Conservation (phyloP, 2,329 filamentous ascomycete species). For the Fusarium robinianum region DNA sequence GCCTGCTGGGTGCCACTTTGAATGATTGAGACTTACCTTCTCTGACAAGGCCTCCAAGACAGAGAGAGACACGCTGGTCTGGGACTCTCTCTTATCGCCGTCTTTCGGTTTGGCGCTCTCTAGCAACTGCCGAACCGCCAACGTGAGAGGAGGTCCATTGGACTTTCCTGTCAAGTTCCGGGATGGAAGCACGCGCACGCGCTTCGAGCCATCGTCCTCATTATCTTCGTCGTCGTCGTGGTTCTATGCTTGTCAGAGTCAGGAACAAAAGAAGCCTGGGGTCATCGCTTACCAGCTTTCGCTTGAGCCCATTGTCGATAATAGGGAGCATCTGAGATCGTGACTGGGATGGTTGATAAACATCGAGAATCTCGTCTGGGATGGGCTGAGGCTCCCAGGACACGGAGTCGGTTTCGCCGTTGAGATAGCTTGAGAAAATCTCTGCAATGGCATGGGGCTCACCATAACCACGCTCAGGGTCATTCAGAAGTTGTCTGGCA, state of each 20-base stretch:
- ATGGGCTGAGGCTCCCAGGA: conserved; percentile 54
- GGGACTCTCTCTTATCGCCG: conserved; percentile 23
- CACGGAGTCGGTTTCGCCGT: conserved; percentile 43
- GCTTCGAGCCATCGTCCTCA: conserved; percentile 35
- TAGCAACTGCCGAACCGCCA: conserved; percentile 40
- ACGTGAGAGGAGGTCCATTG: conserved; percentile 40
- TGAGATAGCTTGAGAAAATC: conserved; percentile 52
- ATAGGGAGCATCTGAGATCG: conserved; percentile 37
- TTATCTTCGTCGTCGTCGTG: conserved; percentile 43
- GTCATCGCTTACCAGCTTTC: conserved; percentile 47
- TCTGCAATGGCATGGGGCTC: conserved; percentile 54
- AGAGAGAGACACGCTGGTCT: conserved; percentile 38
- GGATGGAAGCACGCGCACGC: conserved; percentile 35
- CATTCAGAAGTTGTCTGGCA: conserved; percentile 45
- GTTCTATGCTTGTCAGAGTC: conserved; percentile 13
- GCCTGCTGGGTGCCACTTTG: background rate
- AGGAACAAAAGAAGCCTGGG: background rate
- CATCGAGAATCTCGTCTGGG: conserved; percentile 55
- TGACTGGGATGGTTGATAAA: conserved; percentile 48
- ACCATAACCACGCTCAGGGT: conserved; percentile 45
- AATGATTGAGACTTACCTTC: conserved; percentile 40
- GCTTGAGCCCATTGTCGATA: conserved; percentile 50
- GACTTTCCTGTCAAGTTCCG: conserved; percentile 25
- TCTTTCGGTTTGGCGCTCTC: conserved; percentile 24
- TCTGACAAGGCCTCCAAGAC: conserved; percentile 47